Evolutionary conservation across 306 rosid species (phyloP), one percentile per base, ranked within the genome.

Genomic region (Malus sylvestris): DNA sequence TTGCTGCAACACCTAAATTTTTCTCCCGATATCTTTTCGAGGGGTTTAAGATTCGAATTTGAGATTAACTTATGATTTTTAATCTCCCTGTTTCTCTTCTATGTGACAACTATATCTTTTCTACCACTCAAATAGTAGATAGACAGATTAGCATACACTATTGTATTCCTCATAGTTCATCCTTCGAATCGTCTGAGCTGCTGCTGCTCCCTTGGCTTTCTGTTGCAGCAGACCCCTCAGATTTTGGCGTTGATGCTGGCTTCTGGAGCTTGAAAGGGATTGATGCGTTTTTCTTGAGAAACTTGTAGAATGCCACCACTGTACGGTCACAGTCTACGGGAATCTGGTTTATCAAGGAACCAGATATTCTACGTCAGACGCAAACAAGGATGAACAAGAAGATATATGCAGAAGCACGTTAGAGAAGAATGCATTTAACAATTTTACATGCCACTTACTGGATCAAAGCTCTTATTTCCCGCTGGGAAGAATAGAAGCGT

Each of bases 201-300:
- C 40, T 1, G 40, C 87, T 82, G 72, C 85, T 85, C 66, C 73
- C 81, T 14, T 71, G 71, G 81, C 83, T 86, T 82, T 84, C 89
- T 69, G 85, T 83, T 58, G 81, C 86, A 76, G 81, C 91, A 58
- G 89, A 62, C 51, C 78, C 83, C 77, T 68, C 82, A 0, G 88
- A 9, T 78, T 85, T 85, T 19, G 93, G 70, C 66, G 89, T 14
- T 66, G 90, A 74, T 77, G 86, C 78, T 73, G 97, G 93, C 81
- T 96, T 91, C 86, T 92, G 86, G 80, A 96, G 93, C 91, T 92
- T 96, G 87, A 96, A 92, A n/a, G 98, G 98, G 82, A 96, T 87
- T 42, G 99, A 88, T 71, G 99, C 98, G 79, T 96, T 81, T 77
- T 96, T 91, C 85, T 91, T 96, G 64, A 96, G 80, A 86, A 96